Conservation (phyloP, 345 rosid genomes). For the Sapria himalayana region DNA sequence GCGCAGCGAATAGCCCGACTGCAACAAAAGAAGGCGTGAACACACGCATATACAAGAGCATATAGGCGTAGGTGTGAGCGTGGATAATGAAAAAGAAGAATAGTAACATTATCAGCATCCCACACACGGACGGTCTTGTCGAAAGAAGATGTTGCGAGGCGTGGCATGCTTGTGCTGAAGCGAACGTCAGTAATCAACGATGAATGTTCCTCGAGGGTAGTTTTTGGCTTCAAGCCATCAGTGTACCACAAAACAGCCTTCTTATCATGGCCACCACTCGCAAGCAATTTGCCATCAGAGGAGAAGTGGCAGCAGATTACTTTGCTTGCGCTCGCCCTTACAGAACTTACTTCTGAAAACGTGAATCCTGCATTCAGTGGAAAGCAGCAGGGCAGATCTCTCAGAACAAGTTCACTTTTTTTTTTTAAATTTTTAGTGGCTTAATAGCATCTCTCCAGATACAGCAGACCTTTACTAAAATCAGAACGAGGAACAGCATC, state of each 20-base stretch:
- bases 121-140: slow-evolving; percentile 96
- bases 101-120: slow-evolving; percentile 85
- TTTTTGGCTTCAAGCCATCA: slow-evolving; percentile 48
- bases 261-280: slow-evolving; percentile 95
- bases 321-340: slow-evolving; percentile 65
- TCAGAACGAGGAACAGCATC: slow-evolving; percentile 63
- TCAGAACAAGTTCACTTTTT: no score
- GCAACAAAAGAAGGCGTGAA: slow-evolving; percentile 15
- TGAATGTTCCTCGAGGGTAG: slow-evolving; percentile 71
- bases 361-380: slow-evolving; percentile 35
- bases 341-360: slow-evolving; percentile 44
- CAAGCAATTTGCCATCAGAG: slow-evolving; percentile 87
- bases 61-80: not conserved
- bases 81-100: slow-evolving; percentile 4
- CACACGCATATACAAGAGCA: not conserved
- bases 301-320: slow-evolving; percentile 84
- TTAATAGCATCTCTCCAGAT: no score
- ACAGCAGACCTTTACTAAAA: slow-evolving; percentile 38
- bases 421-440: no score
- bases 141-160: slow-evolving; percentile 86
- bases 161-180: slow-evolving; percentile 75
- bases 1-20: slow-evolving; percentile 75
- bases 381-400: no score
- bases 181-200: slow-evolving; percentile 75
- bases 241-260: slow-evolving; percentile 85